Percentiles rank a stretch among this genome's conserved stretches.
phyloP scores from a whole-genome alignment of 2,329 filamentous ascomycete species.

The Colletotrichum godetiae region DNA sequence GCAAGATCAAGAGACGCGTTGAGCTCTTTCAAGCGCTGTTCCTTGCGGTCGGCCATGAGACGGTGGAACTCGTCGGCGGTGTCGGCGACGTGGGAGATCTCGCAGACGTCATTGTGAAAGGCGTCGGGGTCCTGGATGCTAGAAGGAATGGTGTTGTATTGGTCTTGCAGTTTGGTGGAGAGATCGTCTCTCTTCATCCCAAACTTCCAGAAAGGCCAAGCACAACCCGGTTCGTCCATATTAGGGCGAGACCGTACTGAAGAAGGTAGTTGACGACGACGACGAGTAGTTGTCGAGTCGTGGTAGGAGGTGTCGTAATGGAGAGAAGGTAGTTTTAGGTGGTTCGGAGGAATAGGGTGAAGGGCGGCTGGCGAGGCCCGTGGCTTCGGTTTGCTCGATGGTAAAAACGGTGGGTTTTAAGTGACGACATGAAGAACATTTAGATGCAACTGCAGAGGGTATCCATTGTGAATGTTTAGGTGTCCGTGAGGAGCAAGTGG shows the following conservation, averaged over 20 bases:
- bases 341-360: constrained; percentile 4
- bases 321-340: neutral
- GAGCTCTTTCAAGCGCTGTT: constrained; percentile 64
- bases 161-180: constrained; percentile 67
- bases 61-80: constrained; percentile 65
- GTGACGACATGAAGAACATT: constrained; percentile 29
- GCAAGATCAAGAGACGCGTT: constrained; percentile 67
- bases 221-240: constrained; percentile 66
- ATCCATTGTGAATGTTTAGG: constrained; percentile 11
- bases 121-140: constrained; percentile 69
- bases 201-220: constrained; percentile 73
- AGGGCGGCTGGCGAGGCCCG: constrained; percentile 19
- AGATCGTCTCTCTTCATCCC: constrained; percentile 70
- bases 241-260: constrained; percentile 6
- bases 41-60: constrained; percentile 64
- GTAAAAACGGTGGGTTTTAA: neutral
- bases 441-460: constrained; percentile 1
- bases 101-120: constrained; percentile 71
- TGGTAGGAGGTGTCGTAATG: neutral
- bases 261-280: neutral
- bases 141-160: constrained; percentile 69
- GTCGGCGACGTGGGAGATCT: constrained; percentile 63
- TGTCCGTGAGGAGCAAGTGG: neutral
- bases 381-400: constrained; percentile 17
- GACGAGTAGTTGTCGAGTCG: neutral